Percentiles rank a stretch among this genome's conserved stretches.
phyloP scores from a whole-genome alignment of 352 stramenopile genomes.

The Phytophthora pistaciae region DNA sequence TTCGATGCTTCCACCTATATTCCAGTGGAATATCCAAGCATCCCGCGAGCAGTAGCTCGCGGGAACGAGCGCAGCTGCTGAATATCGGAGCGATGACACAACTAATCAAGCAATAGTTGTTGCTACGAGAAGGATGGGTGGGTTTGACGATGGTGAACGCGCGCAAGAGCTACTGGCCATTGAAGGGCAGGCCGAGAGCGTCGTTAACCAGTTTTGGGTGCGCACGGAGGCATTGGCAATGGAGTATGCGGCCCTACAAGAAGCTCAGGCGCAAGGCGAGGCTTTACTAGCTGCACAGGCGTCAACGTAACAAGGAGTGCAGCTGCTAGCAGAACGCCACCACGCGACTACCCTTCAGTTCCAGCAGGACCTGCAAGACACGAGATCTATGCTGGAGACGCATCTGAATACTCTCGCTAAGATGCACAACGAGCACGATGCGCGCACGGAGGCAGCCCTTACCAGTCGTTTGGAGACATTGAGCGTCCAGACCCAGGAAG shows the following conservation, averaged over 20 bases:
- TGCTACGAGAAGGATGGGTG: too few relatives aligned
- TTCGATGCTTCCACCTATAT: too few relatives aligned
- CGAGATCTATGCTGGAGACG: background rate
- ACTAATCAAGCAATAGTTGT: too few relatives aligned
- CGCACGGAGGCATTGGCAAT: background rate
- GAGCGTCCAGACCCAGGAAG: too few relatives aligned
- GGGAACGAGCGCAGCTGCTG: too few relatives aligned
- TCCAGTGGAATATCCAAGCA: too few relatives aligned
- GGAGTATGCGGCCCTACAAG: background rate
- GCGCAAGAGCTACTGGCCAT: background rate
- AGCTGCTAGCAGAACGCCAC: background rate
- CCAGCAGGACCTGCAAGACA: background rate
- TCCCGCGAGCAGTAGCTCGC: too few relatives aligned
- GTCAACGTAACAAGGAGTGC: background rate
- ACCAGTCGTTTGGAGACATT: too few relatives aligned
- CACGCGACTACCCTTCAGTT: background rate
- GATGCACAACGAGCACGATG: background rate
- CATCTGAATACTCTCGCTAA: background rate
- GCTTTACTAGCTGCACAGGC: background rate
- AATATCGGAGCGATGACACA: too few relatives aligned
- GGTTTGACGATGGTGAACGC: too few relatives aligned
- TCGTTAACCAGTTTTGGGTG: background rate
- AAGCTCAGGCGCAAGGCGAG: background rate
- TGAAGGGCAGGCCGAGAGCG: background rate
- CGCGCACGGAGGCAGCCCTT: too few relatives aligned